Evolutionary conservation across 345 rosid genomes (phyloP).

Genomic region (Corymbia maculata): DNA sequence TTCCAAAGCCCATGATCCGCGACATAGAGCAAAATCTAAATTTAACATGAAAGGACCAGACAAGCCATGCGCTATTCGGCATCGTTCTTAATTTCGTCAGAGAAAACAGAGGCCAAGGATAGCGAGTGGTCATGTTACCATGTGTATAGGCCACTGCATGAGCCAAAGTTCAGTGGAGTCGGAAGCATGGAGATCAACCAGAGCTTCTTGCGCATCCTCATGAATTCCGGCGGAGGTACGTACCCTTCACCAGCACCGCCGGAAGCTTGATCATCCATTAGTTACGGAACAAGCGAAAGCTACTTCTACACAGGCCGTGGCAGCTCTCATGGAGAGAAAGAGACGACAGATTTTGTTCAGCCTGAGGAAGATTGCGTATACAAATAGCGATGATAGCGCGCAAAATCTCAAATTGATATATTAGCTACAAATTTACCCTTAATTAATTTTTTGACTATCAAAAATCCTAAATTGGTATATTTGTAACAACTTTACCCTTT

Average conservation of each 20-base stretch:
- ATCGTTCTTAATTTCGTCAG: background rate
- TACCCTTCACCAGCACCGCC: constrained; percentile 5
- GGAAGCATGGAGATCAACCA: constrained; percentile 16
- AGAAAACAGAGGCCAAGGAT: background rate
- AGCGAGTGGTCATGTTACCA: constrained; percentile 11
- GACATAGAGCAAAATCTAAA: background rate
- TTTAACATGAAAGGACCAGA: background rate
- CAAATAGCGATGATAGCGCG: too few species aligned
- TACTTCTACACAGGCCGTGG: background rate
- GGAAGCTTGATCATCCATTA: constrained; percentile 6
- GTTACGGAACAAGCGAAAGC: background rate
- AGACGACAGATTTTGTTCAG: too few species aligned
- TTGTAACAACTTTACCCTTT: fast-evolving
- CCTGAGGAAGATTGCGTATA: too few species aligned
- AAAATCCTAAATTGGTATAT: too few species aligned
- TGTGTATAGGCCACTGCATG: constrained; percentile 56
- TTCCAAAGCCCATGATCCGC: background rate
- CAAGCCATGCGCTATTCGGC: background rate
- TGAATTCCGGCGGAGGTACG: constrained; percentile 32
- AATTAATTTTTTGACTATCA: fast-evolving
- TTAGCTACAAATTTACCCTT: too few species aligned
- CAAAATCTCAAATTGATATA: too few species aligned
- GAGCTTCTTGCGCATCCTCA: constrained; percentile 22
- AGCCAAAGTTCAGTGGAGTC: constrained; percentile 65
- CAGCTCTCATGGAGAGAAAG: background rate